Conservation (phyloP, 1,139 yeast genomes). For the Hansenula lynferdii region DNA sequence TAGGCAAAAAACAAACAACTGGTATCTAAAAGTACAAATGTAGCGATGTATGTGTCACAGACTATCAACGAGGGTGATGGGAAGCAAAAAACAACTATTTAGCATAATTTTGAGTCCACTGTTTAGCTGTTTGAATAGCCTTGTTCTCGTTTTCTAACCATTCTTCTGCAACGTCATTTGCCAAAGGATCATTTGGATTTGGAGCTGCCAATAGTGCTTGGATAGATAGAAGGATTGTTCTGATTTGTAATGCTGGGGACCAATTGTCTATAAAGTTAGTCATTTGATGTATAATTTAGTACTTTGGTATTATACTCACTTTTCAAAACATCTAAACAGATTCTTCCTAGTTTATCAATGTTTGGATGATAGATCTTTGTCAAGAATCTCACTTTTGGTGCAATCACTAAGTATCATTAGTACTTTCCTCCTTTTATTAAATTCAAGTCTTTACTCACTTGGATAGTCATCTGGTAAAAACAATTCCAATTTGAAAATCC, state of each 20-base stretch:
- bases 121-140: conserved; percentile 81
- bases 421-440: neutral
- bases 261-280: conserved; percentile 44
- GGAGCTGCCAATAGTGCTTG: conserved; percentile 96
- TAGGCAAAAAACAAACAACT: too few relatives aligned
- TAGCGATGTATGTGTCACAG: too few relatives aligned
- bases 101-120: conserved; percentile 80
- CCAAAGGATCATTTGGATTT: conserved; percentile 97
- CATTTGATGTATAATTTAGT: neutral
- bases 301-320: conserved; percentile 35
- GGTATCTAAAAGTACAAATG: too few relatives aligned
- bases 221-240: conserved; percentile 88
- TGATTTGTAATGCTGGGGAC: conserved; percentile 97
- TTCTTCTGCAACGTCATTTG: conserved; percentile 95
- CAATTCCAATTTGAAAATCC: conserved; percentile 70
- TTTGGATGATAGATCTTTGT: conserved; percentile 96
- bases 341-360: conserved; percentile 91
- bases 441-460: conserved; percentile 24
- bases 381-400: conserved; percentile 88
- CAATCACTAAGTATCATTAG: conserved; percentile 54
- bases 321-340: conserved; percentile 91
- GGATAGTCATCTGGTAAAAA: conserved; percentile 90
- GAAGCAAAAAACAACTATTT: conserved; percentile 1
- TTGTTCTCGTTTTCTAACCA: conserved; percentile 85
- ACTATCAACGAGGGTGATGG: too few relatives aligned